A percentile compares a stretch with the other conserved stretches of the same genome.
These are phyloP conservation scores for Cercospora sojina DNA, from an alignment of 2,329 filamentous ascomycete genomes.

Conservation along the genomic window DNA sequence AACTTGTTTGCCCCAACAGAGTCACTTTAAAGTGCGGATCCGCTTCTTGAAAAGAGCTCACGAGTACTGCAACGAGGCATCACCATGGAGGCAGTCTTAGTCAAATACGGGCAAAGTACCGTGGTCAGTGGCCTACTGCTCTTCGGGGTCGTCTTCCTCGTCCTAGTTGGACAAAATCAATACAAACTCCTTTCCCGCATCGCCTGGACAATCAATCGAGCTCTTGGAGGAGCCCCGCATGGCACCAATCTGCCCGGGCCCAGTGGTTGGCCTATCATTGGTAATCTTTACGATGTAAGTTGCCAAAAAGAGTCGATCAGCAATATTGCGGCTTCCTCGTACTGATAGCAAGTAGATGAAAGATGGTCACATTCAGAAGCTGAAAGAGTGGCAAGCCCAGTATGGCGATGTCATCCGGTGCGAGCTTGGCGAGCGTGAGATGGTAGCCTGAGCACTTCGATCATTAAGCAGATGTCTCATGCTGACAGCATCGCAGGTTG, in stretches of 20 bases:
- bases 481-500: not conserved
- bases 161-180: not conserved
- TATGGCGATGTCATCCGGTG: conserved; percentile 1
- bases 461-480: too few species aligned
- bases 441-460: not conserved
- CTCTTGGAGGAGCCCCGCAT: conserved; percentile 1
- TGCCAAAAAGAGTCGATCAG: not conserved
- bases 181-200: not conserved
- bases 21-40: not conserved
- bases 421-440: not conserved
- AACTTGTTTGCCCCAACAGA: not conserved
- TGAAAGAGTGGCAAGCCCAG: not conserved
- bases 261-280: not conserved
- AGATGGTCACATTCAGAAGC: not conserved
- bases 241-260: not conserved
- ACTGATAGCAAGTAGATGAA: not conserved
- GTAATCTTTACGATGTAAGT: not conserved
- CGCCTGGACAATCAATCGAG: not conserved
- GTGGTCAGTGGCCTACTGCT: not conserved
- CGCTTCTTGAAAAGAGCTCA: not conserved
- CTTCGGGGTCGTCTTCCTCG: not conserved
- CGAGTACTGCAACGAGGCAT: not conserved
- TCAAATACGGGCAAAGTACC: not conserved
- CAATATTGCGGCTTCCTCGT: not conserved
- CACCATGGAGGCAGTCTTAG: not conserved